Conservation (phyloP, 164 flowering plant genomes). For the Taxillus chinensis region DNA sequence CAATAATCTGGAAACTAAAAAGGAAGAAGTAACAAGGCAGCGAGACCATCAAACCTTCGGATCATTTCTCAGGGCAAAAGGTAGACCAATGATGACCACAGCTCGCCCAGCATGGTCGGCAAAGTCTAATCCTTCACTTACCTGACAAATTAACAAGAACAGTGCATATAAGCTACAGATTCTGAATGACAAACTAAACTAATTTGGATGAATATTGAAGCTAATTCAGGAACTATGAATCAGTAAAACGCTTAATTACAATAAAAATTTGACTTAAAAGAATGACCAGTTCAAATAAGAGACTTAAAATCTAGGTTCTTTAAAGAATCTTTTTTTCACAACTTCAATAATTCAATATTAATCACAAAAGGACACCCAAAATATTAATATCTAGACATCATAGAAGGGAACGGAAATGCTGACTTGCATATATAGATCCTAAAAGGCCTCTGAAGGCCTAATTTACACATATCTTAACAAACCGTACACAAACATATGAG, state of each 20-base stretch:
- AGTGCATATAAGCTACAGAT: background rate
- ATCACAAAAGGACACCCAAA: background rate
- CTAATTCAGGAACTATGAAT: background rate
- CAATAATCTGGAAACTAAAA: background rate
- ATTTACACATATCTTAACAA: background rate
- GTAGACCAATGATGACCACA: constrained; percentile 83
- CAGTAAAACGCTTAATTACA: too few relatives aligned
- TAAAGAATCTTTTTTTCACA: background rate
- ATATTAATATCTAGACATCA: background rate
- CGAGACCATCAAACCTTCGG: constrained; percentile 54
- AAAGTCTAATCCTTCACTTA: constrained; percentile 98
- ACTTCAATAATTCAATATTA: too few relatives aligned
- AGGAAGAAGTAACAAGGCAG: background rate
- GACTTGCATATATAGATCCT: background rate
- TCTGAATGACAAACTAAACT: background rate
- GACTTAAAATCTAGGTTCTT: background rate
- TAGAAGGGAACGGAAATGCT: background rate
- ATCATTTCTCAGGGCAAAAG: constrained; percentile 76
- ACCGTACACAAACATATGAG: background rate
- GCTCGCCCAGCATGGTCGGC: constrained; percentile 97
- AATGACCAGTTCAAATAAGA: background rate
- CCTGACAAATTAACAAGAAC: constrained; percentile 34
- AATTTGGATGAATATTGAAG: background rate
- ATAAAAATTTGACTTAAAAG: background rate
- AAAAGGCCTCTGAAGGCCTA: background rate